Conservation (phyloP, 176 grass and related monocot genomes). For the Saccharum officinarum region DNA sequence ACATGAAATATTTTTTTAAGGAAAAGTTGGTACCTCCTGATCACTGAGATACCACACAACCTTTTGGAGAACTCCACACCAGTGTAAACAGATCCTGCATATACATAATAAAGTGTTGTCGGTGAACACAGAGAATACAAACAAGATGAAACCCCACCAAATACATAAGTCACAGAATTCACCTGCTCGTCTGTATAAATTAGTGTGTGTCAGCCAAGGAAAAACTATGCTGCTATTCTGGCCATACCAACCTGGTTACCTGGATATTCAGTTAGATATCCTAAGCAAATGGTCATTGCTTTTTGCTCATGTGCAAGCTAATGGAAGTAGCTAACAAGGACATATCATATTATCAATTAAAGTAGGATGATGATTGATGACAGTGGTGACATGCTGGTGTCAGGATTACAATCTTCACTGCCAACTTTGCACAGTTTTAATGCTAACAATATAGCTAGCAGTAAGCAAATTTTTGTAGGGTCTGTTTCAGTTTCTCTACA, state of each 20-base stretch:
- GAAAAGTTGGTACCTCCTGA: slow-evolving; percentile 69
- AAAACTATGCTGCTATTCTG: not conserved
- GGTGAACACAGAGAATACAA: slow-evolving; percentile 25
- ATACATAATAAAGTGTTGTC: slow-evolving; percentile 25
- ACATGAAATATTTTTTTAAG: not conserved
- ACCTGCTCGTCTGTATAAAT: not conserved
- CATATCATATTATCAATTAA: too few species aligned
- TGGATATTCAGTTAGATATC: not conserved
- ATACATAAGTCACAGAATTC: not conserved
- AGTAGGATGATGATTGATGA: too few species aligned
- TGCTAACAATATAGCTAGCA: too few species aligned
- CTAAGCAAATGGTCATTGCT: not conserved
- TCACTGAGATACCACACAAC: slow-evolving; percentile 93
- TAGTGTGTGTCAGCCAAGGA: too few species aligned
- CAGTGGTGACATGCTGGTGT: too few species aligned
- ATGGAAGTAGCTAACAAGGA: not conserved
- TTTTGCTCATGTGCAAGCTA: not conserved
- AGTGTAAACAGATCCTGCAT: slow-evolving; percentile 81
- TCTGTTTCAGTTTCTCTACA: too few species aligned
- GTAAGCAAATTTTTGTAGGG: too few species aligned
- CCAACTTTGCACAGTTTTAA: too few species aligned
- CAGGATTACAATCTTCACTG: too few species aligned
- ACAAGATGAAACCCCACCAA: slow-evolving; percentile 9
- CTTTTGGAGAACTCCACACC: slow-evolving; percentile 97
- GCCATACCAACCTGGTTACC: not conserved